These are phyloP conservation scores for Trichophyton mentagrophytes DNA, from an alignment of 2,329 filamentous ascomycete species.

Conservation along the genomic window DNA sequence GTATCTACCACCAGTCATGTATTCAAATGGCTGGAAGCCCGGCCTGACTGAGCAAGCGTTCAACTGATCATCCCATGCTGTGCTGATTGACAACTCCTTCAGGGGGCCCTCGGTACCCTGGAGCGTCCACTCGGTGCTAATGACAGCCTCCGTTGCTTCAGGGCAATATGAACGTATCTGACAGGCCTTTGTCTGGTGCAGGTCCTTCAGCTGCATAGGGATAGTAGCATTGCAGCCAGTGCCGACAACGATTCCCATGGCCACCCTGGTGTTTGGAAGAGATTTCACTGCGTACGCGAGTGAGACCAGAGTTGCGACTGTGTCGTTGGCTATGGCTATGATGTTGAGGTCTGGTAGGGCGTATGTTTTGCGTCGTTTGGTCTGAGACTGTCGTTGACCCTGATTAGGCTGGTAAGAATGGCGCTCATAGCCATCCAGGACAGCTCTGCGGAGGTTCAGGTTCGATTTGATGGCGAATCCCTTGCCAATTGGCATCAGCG, in stretches of 20 bases:
- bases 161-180: constrained; percentile 33
- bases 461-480: constrained; percentile 33
- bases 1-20: constrained; percentile 64
- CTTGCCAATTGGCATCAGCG: constrained; percentile 41
- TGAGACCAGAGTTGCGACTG: constrained; percentile 64
- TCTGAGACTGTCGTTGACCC: constrained; percentile 12
- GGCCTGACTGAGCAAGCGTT: constrained; percentile 52
- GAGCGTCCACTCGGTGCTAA: constrained; percentile 73
- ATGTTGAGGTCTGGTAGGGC: constrained; percentile 52
- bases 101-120: constrained; percentile 54
- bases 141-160: constrained; percentile 48
- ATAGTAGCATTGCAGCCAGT: constrained; percentile 68
- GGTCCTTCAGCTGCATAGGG: constrained; percentile 47
- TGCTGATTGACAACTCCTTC: constrained; percentile 48
- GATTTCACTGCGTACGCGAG: constrained; percentile 56
- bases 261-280: constrained; percentile 46
- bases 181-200: constrained; percentile 49
- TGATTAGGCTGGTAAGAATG: constrained; percentile 26
- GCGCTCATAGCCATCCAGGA: constrained; percentile 28
- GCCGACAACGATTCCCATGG: constrained; percentile 65
- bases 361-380: constrained; percentile 21
- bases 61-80: constrained; percentile 53
- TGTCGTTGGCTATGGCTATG: constrained; percentile 63
- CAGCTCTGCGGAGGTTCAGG: constrained; percentile 23
- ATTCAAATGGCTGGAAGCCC: constrained; percentile 66